Conservation (phyloP, 176 grass and related monocot species). For the Avena atlantica region DNA sequence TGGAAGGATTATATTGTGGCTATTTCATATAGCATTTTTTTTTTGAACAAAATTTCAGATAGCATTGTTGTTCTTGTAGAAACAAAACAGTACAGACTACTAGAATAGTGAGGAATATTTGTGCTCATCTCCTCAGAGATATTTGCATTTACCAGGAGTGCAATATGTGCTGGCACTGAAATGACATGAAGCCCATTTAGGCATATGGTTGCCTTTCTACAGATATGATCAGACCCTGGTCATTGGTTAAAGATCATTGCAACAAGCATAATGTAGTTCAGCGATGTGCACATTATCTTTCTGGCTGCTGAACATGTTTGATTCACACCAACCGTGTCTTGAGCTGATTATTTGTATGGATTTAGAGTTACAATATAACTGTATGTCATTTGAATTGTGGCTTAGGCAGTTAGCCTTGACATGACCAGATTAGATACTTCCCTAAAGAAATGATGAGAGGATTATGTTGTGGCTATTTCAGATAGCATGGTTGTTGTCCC, state of each 20-base stretch:
- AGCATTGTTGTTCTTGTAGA: background rate
- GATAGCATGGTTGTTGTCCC: background rate
- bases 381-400: background rate
- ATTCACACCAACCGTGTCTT: background rate
- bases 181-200: background rate
- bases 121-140: conserved; percentile 1
- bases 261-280: background rate
- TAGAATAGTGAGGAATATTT: background rate
- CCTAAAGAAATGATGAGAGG: background rate
- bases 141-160: conserved; percentile 5
- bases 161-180: background rate
- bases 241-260: background rate
- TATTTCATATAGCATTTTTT: too few relatives aligned
- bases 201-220: background rate
- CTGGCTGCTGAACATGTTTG: background rate
- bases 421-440: background rate
- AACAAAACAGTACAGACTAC: background rate
- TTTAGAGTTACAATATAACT: background rate
- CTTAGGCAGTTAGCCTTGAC: background rate
- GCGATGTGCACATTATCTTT: background rate
- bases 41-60: too few relatives aligned
- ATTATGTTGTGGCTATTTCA: conserved; percentile 23
- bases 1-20: conserved; percentile 9
- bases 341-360: too few relatives aligned
- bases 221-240: background rate